phyloP scores from a whole-genome alignment of 2,329 filamentous ascomycete species.

The Cordyceps cateniannulata region DNA sequence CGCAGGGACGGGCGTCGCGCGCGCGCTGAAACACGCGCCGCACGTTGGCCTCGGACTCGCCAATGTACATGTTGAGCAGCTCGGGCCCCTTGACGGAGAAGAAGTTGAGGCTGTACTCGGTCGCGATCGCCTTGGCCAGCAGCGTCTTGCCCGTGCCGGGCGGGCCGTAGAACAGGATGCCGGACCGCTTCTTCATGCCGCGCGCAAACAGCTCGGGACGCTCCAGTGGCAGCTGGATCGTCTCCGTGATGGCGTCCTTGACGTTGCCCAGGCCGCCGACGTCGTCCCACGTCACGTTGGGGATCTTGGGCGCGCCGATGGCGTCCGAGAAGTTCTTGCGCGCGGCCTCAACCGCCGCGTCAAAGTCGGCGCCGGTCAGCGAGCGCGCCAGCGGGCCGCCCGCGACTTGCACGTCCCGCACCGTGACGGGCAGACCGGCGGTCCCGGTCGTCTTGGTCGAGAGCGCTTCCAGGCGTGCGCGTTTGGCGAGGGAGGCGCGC shows the following conservation, averaged over 20 bases:
- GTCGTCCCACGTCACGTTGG: slow-evolving; percentile 93
- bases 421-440: slow-evolving; percentile 43
- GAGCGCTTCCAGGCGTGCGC: slow-evolving; percentile 67
- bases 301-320: slow-evolving; percentile 96
- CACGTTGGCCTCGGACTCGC: slow-evolving; percentile 88
- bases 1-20: slow-evolving; percentile 76
- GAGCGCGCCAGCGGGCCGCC: slow-evolving; percentile 75
- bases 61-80: slow-evolving; percentile 93
- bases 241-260: slow-evolving; percentile 95
- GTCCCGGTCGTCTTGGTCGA: slow-evolving; percentile 41
- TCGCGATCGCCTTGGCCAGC: slow-evolving; percentile 88
- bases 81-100: slow-evolving; percentile 91
- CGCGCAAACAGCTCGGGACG: slow-evolving; percentile 91
- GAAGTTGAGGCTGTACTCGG: slow-evolving; percentile 90
- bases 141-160: slow-evolving; percentile 88
- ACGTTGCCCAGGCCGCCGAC: slow-evolving; percentile 90
- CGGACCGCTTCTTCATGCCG: slow-evolving; percentile 96
- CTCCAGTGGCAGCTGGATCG: slow-evolving; percentile 87
- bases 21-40: slow-evolving; percentile 83
- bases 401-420: slow-evolving; percentile 80
- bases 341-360: slow-evolving; percentile 87
- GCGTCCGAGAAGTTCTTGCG: slow-evolving; percentile 97
- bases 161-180: slow-evolving; percentile 86
- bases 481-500: slow-evolving; percentile 72
- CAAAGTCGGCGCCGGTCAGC: slow-evolving; percentile 78